These are phyloP conservation scores for Claviceps sp. DNA, from an alignment of 2,329 filamentous ascomycete genomes.

Conservation along the genomic window DNA sequence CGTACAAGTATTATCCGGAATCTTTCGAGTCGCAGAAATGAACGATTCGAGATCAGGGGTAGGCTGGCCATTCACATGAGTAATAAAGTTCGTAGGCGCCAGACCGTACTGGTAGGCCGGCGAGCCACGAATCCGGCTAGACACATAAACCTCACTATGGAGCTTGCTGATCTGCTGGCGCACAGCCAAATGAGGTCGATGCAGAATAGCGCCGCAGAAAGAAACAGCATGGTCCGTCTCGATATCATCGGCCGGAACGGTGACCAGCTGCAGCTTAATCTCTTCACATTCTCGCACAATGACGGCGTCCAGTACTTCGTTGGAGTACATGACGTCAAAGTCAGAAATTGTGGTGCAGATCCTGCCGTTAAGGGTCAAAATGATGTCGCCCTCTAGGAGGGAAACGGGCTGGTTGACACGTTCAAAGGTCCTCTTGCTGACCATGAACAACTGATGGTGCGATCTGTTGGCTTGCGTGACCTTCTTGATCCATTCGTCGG, in stretches of 20 bases:
- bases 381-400: constrained; percentile 80
- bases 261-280: constrained; percentile 63
- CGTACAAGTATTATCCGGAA: constrained; percentile 86
- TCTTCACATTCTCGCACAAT: constrained; percentile 78
- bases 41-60: constrained; percentile 76
- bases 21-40: constrained; percentile 66
- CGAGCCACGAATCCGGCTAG: constrained; percentile 68
- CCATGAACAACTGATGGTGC: constrained; percentile 96
- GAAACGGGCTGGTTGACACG: constrained; percentile 35
- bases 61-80: constrained; percentile 78
- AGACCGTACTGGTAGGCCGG: constrained; percentile 83
- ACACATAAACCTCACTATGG: constrained; percentile 93
- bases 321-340: constrained; percentile 91
- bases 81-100: constrained; percentile 94
- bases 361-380: constrained; percentile 80
- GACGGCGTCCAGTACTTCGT: constrained; percentile 68
- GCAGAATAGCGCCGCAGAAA: constrained; percentile 89
- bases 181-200: constrained; percentile 89
- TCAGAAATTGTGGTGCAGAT: constrained; percentile 89
- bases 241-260: constrained; percentile 75
- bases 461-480: constrained; percentile 81
- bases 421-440: constrained; percentile 73
- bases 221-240: constrained; percentile 86
- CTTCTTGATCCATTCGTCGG: constrained; percentile 87
- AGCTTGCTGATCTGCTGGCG: constrained; percentile 94